Percentiles rank a stretch among this genome's conserved stretches.
Evolutionary conservation across 768 basidiomycete species (phyloP).

Genomic region (Daedaleopsis sinensis): DNA sequence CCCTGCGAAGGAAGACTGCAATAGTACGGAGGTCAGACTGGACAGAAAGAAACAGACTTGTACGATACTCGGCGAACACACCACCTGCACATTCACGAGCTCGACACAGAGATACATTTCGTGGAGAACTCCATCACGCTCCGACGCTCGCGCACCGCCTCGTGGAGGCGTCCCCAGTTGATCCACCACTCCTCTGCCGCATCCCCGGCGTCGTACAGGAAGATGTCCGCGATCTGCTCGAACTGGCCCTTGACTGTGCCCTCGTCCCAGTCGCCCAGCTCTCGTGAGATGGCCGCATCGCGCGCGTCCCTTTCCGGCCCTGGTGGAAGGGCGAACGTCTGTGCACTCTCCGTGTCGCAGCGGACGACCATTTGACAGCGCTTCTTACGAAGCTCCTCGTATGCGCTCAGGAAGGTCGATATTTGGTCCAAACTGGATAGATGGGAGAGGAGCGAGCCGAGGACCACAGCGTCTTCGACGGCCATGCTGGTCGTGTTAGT

Average conservation of each 20-base stretch:
- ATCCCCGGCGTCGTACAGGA: constrained; percentile 55
- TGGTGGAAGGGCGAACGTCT: constrained; percentile 45
- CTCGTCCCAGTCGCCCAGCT: constrained; percentile 48
- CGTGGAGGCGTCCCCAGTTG: constrained; percentile 52
- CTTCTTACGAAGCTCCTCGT: constrained; percentile 59
- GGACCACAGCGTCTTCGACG: constrained; percentile 63
- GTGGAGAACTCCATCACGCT: not conserved
- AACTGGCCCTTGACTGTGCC: constrained; percentile 48
- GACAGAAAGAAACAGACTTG: too few species aligned
- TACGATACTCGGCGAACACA: too few species aligned
- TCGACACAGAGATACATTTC: too few species aligned
- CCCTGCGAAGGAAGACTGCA: too few species aligned
- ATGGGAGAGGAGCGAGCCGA: constrained; percentile 61
- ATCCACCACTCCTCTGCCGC: constrained; percentile 69
- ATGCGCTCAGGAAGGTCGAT: constrained; percentile 51
- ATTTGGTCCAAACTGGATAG: constrained; percentile 50
- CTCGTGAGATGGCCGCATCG: constrained; percentile 43
- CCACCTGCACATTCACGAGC: too few species aligned
- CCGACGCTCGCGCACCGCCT: constrained; percentile 32
- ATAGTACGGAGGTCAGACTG: too few species aligned
- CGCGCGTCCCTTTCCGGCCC: constrained; percentile 49
- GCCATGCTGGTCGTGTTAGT: constrained; percentile 53
- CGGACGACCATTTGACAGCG: constrained; percentile 47
- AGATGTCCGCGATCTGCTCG: constrained; percentile 54
- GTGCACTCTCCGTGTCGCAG: constrained; percentile 48